A percentile compares a stretch with the other conserved stretches of the same genome.
phyloP scores from a whole-genome alignment of 2,329 filamentous ascomycete genomes.

The Byssoonygena ceratinophila region DNA sequence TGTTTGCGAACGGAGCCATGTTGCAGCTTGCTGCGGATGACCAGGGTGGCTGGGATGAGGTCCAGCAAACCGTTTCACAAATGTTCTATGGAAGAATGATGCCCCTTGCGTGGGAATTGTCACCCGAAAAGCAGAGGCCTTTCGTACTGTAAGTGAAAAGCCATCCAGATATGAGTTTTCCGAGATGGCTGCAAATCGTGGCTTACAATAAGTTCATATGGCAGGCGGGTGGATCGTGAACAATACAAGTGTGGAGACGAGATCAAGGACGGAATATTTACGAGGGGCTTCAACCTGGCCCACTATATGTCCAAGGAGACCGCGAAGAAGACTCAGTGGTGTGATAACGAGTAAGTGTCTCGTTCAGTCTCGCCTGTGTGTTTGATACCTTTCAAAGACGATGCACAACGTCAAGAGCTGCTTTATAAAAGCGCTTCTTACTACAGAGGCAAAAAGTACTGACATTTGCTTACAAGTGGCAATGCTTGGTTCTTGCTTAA shows the following conservation, averaged over 20 bases:
- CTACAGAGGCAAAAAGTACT: background rate
- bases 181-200: background rate
- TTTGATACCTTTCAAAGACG: background rate
- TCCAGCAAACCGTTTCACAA: background rate
- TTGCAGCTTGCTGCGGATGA: background rate
- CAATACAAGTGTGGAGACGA: slow-evolving; percentile 5
- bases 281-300: background rate
- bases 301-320: slow-evolving; percentile 5
- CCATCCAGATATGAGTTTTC: background rate
- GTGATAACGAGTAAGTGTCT: slow-evolving; percentile 2
- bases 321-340: slow-evolving; percentile 6
- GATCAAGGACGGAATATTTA: background rate
- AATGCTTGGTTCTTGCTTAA: slow-evolving; percentile 10
- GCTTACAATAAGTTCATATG: background rate
- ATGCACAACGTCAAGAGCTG: too few relatives aligned
- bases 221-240: slow-evolving; percentile 4
- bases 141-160: slow-evolving; percentile 6
- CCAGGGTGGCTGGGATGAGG: background rate
- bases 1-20: slow-evolving; percentile 3
- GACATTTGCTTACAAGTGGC: background rate
- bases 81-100: slow-evolving; percentile 8
- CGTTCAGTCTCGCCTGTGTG: background rate
- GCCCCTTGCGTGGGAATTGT: slow-evolving; percentile 4
- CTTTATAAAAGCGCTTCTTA: too few relatives aligned
- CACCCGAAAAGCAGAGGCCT: slow-evolving; percentile 5